Evolutionary conservation across 768 basidiomycete species (phyloP).

Genomic region (Boletus tomentosulus): DNA sequence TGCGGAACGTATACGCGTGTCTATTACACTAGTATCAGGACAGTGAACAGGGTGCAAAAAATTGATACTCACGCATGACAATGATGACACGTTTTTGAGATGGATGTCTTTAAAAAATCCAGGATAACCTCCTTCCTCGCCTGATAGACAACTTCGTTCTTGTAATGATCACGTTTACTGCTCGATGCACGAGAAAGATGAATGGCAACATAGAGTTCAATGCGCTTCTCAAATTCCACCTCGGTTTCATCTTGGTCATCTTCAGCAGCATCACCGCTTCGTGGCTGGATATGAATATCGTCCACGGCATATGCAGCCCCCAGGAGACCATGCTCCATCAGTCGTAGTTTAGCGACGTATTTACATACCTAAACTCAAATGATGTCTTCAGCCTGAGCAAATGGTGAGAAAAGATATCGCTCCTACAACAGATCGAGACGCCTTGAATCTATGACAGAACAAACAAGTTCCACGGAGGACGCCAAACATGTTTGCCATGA

Average conservation of each 20-base stretch:
- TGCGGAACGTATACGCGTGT: slow-evolving; percentile 81
- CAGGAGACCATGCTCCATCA: slow-evolving; percentile 87
- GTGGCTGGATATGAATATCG: slow-evolving; percentile 48
- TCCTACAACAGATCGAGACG: slow-evolving; percentile 65
- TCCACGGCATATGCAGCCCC: slow-evolving; percentile 77
- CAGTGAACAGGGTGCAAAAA: slow-evolving; percentile 1
- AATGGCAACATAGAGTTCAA: slow-evolving; percentile 65
- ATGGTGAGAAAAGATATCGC: slow-evolving; percentile 10
- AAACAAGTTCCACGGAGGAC: slow-evolving; percentile 84
- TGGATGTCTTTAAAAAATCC: slow-evolving; percentile 71
- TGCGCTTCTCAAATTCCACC: slow-evolving; percentile 56
- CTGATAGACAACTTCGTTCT: slow-evolving; percentile 84
- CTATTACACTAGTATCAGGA: slow-evolving; percentile 37
- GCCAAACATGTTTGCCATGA: slow-evolving; percentile 88
- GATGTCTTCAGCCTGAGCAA: slow-evolving; percentile 6
- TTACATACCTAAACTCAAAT: slow-evolving; percentile 57
- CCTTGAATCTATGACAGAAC: slow-evolving; percentile 92
- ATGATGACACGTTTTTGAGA: slow-evolving; percentile 73
- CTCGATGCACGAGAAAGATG: slow-evolving; percentile 39
- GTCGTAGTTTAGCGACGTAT: slow-evolving; percentile 79
- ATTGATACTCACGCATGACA: slow-evolving; percentile 73
- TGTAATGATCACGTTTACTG: slow-evolving; percentile 79
- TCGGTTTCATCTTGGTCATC: slow-evolving; percentile 53
- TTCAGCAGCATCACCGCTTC: slow-evolving; percentile 30
- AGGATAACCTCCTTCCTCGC: slow-evolving; percentile 76